Evolutionary conservation across 306 rosid species (phyloP).

Genomic region (Argentina anserina): DNA sequence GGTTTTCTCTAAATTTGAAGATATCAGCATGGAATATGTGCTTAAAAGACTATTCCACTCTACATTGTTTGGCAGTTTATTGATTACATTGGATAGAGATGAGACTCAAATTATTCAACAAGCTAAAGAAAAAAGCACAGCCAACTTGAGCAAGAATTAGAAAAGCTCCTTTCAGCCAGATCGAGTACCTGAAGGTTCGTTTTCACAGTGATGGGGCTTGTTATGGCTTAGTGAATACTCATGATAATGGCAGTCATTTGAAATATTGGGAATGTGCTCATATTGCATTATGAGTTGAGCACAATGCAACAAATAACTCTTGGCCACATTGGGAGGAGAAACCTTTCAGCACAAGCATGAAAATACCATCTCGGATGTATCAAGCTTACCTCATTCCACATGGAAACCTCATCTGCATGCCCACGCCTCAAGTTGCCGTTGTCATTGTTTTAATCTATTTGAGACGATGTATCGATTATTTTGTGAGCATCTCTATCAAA

Average conservation of each 20-base stretch:
- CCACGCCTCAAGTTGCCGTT: not conserved
- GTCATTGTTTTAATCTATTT: not conserved
- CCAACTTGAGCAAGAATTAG: not conserved
- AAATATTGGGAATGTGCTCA: not conserved
- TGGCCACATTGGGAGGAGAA: not conserved
- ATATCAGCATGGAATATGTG: not conserved
- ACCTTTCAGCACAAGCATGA: not conserved
- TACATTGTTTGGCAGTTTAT: not conserved
- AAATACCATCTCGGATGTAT: conserved; percentile 6
- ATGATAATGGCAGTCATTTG: not conserved
- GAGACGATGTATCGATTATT: too few relatives aligned
- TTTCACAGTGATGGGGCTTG: not conserved
- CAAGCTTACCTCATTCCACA: conserved; percentile 11
- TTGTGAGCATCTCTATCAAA: not conserved
- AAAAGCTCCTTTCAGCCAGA: not conserved
- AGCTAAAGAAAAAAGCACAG: not conserved
- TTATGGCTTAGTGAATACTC: not conserved
- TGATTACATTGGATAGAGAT: not conserved
- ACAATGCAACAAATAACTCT: not conserved
- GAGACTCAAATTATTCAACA: not conserved
- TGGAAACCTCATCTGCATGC: conserved; percentile 19
- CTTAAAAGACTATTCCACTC: not conserved
- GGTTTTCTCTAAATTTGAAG: not conserved
- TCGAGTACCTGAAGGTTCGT: not conserved
- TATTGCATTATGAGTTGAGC: not conserved